These are phyloP conservation scores for Calonectria pseudoreteaudii DNA, from an alignment of 2,329 filamentous ascomycete genomes.

Conservation along the genomic window DNA sequence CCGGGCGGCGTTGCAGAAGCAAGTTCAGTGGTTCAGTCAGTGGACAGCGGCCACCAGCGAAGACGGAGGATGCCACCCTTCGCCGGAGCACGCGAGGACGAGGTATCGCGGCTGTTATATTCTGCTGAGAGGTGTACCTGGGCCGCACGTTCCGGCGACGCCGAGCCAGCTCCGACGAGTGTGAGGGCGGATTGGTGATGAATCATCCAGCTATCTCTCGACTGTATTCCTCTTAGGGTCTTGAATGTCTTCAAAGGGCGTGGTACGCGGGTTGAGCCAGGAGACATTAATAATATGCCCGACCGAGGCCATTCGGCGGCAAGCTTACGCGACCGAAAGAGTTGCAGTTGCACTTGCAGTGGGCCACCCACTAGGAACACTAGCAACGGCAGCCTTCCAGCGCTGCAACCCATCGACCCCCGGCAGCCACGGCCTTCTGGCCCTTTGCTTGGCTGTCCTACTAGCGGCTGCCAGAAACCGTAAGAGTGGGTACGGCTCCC, in stretches of 20 bases:
- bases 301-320: not conserved
- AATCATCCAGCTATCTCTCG: not conserved
- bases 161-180: not conserved
- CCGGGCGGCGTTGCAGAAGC: constrained; percentile 7
- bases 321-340: not conserved
- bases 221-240: not conserved
- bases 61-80: not conserved
- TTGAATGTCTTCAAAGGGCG: not conserved
- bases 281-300: constrained; percentile 2
- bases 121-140: not conserved
- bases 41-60: not conserved
- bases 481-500: not conserved
- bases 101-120: not conserved
- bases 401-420: not conserved
- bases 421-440: too few species aligned
- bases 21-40: not conserved
- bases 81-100: not conserved
- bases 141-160: not conserved
- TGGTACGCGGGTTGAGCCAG: not conserved
- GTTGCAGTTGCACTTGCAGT: not conserved
- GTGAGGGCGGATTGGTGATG: not conserved
- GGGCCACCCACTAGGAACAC: not conserved
- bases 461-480: not conserved
- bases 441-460: not conserved
- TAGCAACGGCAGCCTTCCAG: not conserved